These are phyloP conservation scores for Saprolegnia diclina DNA, from an alignment of 352 stramenopile genomes.

Conservation along the genomic window DNA sequence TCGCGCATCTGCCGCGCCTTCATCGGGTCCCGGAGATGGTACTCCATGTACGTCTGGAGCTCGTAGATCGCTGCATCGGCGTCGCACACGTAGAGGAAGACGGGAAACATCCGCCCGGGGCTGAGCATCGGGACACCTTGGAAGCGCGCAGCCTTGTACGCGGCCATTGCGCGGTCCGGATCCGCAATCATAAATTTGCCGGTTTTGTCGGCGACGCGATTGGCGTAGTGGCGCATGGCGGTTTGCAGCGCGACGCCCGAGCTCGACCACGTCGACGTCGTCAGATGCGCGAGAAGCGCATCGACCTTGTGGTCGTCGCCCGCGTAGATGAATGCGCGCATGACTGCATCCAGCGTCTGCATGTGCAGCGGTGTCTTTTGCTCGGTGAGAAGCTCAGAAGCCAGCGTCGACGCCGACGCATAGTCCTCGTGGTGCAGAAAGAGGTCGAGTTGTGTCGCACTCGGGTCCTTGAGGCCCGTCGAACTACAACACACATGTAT, in stretches of 20 bases:
- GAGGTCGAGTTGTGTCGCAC: constrained; percentile 35
- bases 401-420: constrained; percentile 37
- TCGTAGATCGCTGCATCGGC: constrained; percentile 3
- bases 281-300: constrained; percentile 31
- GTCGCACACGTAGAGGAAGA: constrained; percentile 15
- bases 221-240: constrained; percentile 4
- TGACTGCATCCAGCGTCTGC: constrained; percentile 31
- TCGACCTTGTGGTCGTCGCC: constrained; percentile 52
- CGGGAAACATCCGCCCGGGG: constrained; percentile 5
- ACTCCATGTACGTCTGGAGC: background rate
- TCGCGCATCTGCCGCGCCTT: background rate
- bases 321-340: constrained; percentile 44
- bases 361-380: constrained; percentile 36
- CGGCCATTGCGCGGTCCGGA: background rate
- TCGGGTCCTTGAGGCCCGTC: background rate
- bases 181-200: background rate
- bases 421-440: constrained; percentile 38
- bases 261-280: background rate
- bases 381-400: constrained; percentile 40
- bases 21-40: background rate
- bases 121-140: constrained; percentile 1
- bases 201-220: background rate
- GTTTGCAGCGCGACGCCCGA: background rate
- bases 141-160: background rate
- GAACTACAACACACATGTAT: background rate